Evolutionary conservation across 2,329 filamentous ascomycete species (phyloP).

Genomic region (Aspergillus sp.): DNA sequence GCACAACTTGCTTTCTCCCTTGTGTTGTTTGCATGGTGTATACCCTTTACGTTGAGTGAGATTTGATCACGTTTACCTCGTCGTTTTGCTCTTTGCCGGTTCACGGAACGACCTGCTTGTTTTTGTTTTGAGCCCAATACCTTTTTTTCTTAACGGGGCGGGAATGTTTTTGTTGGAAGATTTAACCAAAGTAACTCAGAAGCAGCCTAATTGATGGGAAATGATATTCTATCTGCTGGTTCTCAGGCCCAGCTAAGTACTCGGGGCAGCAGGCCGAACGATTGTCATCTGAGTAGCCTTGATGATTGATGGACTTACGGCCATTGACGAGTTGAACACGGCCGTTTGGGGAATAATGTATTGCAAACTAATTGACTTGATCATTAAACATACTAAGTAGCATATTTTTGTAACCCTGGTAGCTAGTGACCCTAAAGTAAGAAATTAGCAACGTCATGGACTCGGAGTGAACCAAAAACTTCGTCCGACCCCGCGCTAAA

Average conservation of each 20-base stretch:
- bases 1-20: constrained; percentile 8
- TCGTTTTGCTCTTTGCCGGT: constrained; percentile 7
- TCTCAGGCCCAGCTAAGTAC: background rate
- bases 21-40: constrained; percentile 23
- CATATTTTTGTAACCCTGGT: background rate
- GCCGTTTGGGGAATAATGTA: background rate
- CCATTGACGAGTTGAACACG: background rate
- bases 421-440: background rate
- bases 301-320: constrained; percentile 2
- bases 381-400: no score
- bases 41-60: constrained; percentile 22
- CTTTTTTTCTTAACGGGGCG: background rate
- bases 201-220: constrained; percentile 4
- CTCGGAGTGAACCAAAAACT: constrained; percentile 1
- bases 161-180: background rate
- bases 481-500: constrained; percentile 9
- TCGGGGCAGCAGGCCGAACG: background rate
- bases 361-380: background rate
- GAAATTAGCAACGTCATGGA: constrained; percentile 5
- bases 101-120: background rate
- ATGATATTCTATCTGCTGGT: constrained; percentile 9
- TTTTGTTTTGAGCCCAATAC: background rate
- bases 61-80: constrained; percentile 6
- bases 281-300: background rate
- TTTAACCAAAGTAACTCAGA: background rate